Conservation (phyloP, 306 rosid species). For the Psophocarpus tetragonolobus region DNA sequence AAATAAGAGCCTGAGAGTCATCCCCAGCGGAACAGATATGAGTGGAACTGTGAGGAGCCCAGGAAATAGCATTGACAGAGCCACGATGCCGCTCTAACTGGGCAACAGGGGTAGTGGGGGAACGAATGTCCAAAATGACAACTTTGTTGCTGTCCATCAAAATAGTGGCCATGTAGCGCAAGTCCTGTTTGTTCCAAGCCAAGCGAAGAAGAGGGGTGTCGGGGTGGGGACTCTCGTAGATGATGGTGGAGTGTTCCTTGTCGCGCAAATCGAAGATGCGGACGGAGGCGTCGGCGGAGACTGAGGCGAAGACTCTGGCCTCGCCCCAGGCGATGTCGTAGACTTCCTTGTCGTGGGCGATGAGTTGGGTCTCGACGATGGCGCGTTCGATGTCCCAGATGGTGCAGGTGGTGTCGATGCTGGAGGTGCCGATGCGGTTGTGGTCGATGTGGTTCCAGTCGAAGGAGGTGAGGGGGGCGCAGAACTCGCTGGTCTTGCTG, state of each 20-base stretch:
- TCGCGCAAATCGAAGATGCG: slow-evolving; percentile 86
- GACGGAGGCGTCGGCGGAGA: slow-evolving; percentile 95
- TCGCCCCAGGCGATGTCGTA: slow-evolving; percentile 98
- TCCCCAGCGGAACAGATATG: slow-evolving; percentile 88
- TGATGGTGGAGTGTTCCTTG: slow-evolving; percentile 92
- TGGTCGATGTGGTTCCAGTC: slow-evolving; percentile 97
- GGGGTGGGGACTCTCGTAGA: slow-evolving; percentile 91
- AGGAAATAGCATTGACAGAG: slow-evolving; percentile 71
- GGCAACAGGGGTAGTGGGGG: slow-evolving; percentile 89
- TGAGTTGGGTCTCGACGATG: slow-evolving; percentile 90
- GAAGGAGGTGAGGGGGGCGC: slow-evolving; percentile 93
- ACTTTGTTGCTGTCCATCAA: slow-evolving; percentile 87
- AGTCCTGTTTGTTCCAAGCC: slow-evolving; percentile 98
- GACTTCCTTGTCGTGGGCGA: slow-evolving; percentile 97
- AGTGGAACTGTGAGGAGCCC: slow-evolving; percentile 71
- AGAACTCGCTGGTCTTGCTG: slow-evolving; percentile 80
- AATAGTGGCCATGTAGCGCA: slow-evolving; percentile 89
- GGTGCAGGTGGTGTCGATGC: slow-evolving; percentile 96
- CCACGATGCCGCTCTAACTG: slow-evolving; percentile 84
- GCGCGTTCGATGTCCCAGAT: slow-evolving; percentile 84
- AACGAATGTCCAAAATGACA: slow-evolving; percentile 86
- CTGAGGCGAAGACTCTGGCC: slow-evolving; percentile 88
- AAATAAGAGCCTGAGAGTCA: slow-evolving; percentile 84
- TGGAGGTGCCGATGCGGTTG: slow-evolving; percentile 77
- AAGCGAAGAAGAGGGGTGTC: slow-evolving; percentile 89